Evolutionary conservation across 805 yeast species (phyloP).

Genomic region (Kluyveromyces nonfermentans): DNA sequence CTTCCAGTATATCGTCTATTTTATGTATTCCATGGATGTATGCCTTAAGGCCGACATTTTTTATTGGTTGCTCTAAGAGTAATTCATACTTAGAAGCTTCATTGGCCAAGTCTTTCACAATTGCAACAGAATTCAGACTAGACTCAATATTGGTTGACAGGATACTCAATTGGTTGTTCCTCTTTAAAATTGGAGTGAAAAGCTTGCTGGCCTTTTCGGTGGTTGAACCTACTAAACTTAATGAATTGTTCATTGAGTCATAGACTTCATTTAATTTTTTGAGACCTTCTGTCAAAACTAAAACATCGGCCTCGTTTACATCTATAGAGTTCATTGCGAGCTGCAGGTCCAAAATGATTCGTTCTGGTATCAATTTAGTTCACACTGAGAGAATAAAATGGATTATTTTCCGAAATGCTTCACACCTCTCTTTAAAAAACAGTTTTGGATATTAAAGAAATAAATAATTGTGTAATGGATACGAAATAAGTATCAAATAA

Average conservation of each 20-base stretch:
- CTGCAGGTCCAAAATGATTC: background rate
- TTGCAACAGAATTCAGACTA: slow-evolving; percentile 38
- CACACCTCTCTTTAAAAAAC: no score
- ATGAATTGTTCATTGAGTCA: slow-evolving; percentile 42
- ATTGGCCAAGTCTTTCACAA: slow-evolving; percentile 41
- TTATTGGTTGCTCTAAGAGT: slow-evolving; percentile 26
- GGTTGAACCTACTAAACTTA: slow-evolving; percentile 36
- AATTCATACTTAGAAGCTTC: slow-evolving; percentile 36
- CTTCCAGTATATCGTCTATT: slow-evolving; percentile 38
- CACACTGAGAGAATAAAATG: no score
- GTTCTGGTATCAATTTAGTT: background rate
- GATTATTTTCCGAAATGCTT: no score
- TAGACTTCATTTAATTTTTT: slow-evolving; percentile 49
- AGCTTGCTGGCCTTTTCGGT: slow-evolving; percentile 31
- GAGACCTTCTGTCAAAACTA: slow-evolving; percentile 70
- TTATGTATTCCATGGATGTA: slow-evolving; percentile 35
- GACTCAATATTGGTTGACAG: slow-evolving; percentile 50
- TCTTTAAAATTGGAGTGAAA: slow-evolving; percentile 62
- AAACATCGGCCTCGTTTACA: slow-evolving; percentile 73
- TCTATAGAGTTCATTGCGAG: slow-evolving; percentile 32
- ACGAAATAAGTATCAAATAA: no score
- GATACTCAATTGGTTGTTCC: slow-evolving; percentile 46
- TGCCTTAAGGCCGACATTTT: slow-evolving; percentile 26
- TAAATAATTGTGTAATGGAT: no score
- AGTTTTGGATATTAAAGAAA: no score